Percentiles rank a stretch among this genome's conserved stretches.
phyloP scores from a whole-genome alignment of 208 protist species.

The Trypanosomatidae sp. region DNA sequence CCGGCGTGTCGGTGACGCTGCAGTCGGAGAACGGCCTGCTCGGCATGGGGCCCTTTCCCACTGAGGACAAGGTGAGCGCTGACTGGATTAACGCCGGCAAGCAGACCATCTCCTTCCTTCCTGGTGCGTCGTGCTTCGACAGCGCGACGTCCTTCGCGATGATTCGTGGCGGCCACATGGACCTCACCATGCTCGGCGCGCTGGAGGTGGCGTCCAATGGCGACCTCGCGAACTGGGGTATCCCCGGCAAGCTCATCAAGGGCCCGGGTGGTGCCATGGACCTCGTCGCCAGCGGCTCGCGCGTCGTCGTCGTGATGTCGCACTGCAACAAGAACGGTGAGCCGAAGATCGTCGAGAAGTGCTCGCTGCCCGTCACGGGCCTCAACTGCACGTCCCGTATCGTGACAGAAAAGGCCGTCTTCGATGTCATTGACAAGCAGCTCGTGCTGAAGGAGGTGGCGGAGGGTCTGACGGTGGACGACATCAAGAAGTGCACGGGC shows the following conservation, averaged over 20 bases:
- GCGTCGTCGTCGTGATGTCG: slow-evolving; percentile 97
- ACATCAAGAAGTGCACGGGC: slow-evolving; percentile 86
- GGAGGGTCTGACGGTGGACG: slow-evolving; percentile 91
- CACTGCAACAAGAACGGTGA: slow-evolving; percentile 95
- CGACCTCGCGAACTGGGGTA: slow-evolving; percentile 98
- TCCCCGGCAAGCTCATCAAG: slow-evolving; percentile 98
- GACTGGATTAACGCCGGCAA: slow-evolving; percentile 98
- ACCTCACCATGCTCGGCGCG: slow-evolving; percentile 97
- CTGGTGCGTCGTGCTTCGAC: slow-evolving; percentile 93
- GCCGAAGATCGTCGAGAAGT: slow-evolving; percentile 94
- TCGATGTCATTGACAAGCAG: slow-evolving; percentile 90
- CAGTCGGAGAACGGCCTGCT: slow-evolving; percentile 94
- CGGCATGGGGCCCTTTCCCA: slow-evolving; percentile 94
- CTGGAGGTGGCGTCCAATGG: slow-evolving; percentile 94
- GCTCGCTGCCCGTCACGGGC: slow-evolving; percentile 94
- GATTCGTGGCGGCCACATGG: slow-evolving; percentile 97
- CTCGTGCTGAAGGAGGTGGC: slow-evolving; percentile 93
- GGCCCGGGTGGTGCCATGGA: slow-evolving; percentile 98
- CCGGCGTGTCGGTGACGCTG: slow-evolving; percentile 85
- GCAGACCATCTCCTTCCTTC: slow-evolving; percentile 96
- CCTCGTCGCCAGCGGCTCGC: slow-evolving; percentile 89
- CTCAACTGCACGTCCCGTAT: slow-evolving; percentile 91
- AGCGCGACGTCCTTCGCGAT: slow-evolving; percentile 95
- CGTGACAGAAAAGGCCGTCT: slow-evolving; percentile 97
- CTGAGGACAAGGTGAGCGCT: slow-evolving; percentile 79